Percentiles rank a stretch among this genome's conserved stretches.
These are phyloP conservation scores for Teunomyces atbi DNA, from an alignment of 805 yeast genomes.

Conservation along the genomic window DNA sequence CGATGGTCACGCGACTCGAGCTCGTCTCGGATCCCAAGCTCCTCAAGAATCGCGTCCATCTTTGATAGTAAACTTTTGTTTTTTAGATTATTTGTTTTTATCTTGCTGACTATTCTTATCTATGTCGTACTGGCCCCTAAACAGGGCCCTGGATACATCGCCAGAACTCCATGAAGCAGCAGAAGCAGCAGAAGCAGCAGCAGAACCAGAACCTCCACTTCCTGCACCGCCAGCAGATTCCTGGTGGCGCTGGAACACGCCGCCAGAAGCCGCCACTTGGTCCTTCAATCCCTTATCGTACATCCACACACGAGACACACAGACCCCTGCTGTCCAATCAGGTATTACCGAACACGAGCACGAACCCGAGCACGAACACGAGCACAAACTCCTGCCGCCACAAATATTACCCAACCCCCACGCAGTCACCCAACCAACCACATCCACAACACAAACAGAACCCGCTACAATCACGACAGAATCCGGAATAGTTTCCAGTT, in stretches of 20 bases:
- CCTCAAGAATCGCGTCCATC: slow-evolving; percentile 21
- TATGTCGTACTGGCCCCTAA: slow-evolving; percentile 3
- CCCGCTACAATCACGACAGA: neutral
- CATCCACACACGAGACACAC: neutral
- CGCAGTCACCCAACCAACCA: neutral
- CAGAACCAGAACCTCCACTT: neutral
- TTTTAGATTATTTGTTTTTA: neutral
- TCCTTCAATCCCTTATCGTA: neutral
- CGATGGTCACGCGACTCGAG: slow-evolving; percentile 30
- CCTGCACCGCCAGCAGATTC: neutral
- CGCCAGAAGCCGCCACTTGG: neutral
- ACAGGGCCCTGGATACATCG: neutral
- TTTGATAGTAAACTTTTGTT: neutral
- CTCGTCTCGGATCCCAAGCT: slow-evolving; percentile 29
- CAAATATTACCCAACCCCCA: neutral
- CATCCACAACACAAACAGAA: neutral
- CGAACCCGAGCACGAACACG: neutral
- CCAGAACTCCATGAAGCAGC: neutral
- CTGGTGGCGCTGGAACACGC: neutral
- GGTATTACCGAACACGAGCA: neutral
- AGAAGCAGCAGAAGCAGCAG: neutral
- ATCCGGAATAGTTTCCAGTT: neutral
- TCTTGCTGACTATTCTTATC: neutral
- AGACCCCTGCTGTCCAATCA: neutral
- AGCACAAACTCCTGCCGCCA: neutral